Evolutionary conservation across 2,329 filamentous ascomycete genomes (phyloP).

Genomic region (Fusarium hostae): DNA sequence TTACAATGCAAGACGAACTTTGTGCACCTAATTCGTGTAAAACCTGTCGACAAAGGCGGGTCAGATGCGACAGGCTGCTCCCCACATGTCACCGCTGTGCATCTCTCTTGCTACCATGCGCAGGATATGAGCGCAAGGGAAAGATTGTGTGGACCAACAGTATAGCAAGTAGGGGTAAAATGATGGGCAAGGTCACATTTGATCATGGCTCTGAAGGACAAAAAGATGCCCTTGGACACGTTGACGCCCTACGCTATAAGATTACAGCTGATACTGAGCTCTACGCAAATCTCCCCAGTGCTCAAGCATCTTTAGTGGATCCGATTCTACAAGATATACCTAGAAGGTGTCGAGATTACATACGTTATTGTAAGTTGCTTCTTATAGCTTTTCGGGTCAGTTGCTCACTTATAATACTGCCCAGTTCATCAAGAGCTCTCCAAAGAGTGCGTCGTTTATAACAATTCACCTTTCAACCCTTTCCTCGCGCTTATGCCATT

Average conservation of each 20-base stretch:
- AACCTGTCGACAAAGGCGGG: not conserved
- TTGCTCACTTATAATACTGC: not conserved
- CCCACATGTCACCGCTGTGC: fast-evolving
- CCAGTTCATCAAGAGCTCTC: not conserved
- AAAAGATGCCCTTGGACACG: too few relatives aligned
- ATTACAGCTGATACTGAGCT: not conserved
- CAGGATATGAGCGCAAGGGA: fast-evolving
- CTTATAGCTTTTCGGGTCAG: not conserved
- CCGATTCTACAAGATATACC: not conserved
- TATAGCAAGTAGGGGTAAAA: fast-evolving
- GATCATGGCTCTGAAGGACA: too few relatives aligned
- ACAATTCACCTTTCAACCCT: not conserved
- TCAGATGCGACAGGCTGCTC: fast-evolving
- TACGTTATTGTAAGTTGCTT: not conserved
- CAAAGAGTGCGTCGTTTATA: not conserved
- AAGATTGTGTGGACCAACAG: not conserved
- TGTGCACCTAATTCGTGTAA: not conserved
- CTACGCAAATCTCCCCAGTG: fast-evolving
- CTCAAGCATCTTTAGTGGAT: fast-evolving
- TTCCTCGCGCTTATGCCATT: not conserved
- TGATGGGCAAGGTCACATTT: fast-evolving
- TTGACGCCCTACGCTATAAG: too few relatives aligned
- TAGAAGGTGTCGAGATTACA: not conserved
- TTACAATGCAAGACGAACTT: fast-evolving
- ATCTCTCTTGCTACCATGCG: not conserved